Evolutionary conservation across 2,329 filamentous ascomycete species (phyloP).

Genomic region (Nigrospora oryzae): DNA sequence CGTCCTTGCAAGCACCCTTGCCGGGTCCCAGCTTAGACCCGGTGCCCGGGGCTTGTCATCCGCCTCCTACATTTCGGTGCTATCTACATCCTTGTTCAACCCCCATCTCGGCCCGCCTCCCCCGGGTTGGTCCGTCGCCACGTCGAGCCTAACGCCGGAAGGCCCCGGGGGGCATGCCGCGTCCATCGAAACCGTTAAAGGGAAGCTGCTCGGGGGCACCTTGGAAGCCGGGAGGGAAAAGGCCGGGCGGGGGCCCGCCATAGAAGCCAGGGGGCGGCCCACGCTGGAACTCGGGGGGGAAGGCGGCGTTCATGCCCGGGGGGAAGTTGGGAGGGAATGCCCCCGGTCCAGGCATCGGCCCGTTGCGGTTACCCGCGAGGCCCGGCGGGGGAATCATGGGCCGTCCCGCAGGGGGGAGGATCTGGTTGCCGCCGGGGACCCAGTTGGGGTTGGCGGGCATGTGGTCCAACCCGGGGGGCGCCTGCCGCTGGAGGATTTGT

Average conservation of each 20-base stretch:
- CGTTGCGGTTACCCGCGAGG: constrained; percentile 35
- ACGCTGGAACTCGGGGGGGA: constrained; percentile 42
- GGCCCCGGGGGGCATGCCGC: constrained; percentile 40
- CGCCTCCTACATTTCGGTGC: neutral
- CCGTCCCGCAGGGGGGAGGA: constrained; percentile 34
- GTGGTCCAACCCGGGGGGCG: constrained; percentile 51
- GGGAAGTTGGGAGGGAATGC: constrained; percentile 58
- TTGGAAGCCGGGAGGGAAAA: constrained; percentile 51
- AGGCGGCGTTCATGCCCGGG: constrained; percentile 36
- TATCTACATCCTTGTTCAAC: neutral
- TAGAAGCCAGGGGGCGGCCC: constrained; percentile 12
- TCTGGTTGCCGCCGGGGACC: constrained; percentile 34
- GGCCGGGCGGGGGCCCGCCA: constrained; percentile 38
- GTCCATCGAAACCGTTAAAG: constrained; percentile 46
- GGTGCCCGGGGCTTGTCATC: neutral
- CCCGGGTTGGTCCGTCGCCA: neutral
- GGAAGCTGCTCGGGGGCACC: constrained; percentile 40
- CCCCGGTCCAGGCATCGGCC: constrained; percentile 38
- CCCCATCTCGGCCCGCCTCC: neutral
- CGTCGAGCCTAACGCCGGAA: too few relatives aligned
- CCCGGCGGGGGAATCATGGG: constrained; percentile 57
- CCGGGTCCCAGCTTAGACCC: neutral
- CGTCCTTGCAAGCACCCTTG: neutral
- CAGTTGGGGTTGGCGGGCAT: constrained; percentile 41
- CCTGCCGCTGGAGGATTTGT: constrained; percentile 57